These are phyloP conservation scores for Pythium plurisporium DNA, from an alignment of 352 stramenopile genomes.

Conservation along the genomic window DNA sequence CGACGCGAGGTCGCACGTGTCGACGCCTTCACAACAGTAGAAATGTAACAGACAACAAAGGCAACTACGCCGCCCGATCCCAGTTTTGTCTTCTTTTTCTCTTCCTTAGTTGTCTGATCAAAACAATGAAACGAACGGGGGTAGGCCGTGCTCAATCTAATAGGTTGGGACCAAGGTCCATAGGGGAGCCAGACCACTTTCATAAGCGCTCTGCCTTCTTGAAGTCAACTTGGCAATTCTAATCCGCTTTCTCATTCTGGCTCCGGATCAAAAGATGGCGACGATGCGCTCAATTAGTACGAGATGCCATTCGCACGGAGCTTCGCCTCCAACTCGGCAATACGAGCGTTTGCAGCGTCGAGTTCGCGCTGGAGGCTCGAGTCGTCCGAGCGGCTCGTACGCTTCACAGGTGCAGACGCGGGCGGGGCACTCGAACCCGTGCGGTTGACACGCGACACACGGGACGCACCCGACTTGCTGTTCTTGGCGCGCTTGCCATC, in stretches of 20 bases:
- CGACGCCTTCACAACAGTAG: not conserved
- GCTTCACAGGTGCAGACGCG: constrained; percentile 24
- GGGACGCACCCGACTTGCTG: constrained; percentile 20
- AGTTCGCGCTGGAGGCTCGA: constrained; percentile 73
- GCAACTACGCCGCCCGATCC: not conserved
- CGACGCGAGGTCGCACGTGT: constrained; percentile 24
- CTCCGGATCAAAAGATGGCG: constrained; percentile 9
- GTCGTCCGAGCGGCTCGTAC: constrained; percentile 17
- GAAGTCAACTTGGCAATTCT: constrained; percentile 27
- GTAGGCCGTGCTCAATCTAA: constrained; percentile 27
- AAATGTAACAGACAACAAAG: not conserved
- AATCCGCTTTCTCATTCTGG: constrained; percentile 17
- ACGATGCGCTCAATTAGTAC: constrained; percentile 40
- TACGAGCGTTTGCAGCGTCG: constrained; percentile 76
- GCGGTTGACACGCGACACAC: constrained; percentile 25
- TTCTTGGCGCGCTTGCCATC: constrained; percentile 67
- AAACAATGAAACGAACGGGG: constrained; percentile 20
- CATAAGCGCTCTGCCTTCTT: constrained; percentile 14
- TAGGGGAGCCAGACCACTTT: constrained; percentile 5
- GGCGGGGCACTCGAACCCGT: constrained; percentile 22
- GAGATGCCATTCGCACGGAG: constrained; percentile 75
- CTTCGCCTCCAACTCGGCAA: constrained; percentile 80
- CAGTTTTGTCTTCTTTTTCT: constrained; percentile 14
- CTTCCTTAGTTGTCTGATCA: constrained; percentile 16
- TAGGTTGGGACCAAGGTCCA: constrained; percentile 20